Evolutionary conservation across 106 monocot species (phyloP), one percentile per base, ranked within the genome.

Genomic region (Hemerocallis citrina): DNA sequence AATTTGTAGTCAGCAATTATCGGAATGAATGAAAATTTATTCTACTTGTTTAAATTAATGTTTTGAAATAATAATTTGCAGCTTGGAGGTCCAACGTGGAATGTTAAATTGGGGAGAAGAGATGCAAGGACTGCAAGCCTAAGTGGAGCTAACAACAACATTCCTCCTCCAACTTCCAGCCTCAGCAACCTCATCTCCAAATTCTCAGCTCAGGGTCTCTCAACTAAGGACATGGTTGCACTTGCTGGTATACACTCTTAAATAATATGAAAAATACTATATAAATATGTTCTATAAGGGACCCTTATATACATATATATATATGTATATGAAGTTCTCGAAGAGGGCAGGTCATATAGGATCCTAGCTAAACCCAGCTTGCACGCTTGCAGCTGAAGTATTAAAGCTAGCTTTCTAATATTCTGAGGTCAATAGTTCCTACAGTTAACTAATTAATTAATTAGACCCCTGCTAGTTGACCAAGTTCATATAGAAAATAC

Each of bases 101-200:
- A 66, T 34, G 92, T 92, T 63, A 81, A 75, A 56, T 34, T 92
- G 28, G 92, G 92, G 5, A 73, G 84, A 27, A 80, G 87, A 38
- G 92, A 92, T 61, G 30, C 87, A 13, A 66, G 12, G 17, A 92
- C 92, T 8, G 87, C 87, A 7, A 92, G 81, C 67, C 7, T 32
- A 5, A 56, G 60, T 6, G 78, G 40, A 4, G 77, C 87, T 4
- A 84, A 81, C 66, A 76, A 62, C 55, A 71, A 70, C 69, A 75
- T 88, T 47, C 87, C 92, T 2, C 11, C 68, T 23, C 77, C 92
- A 0, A 25, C 72, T 0, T 78, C 70, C 0, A 66, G 61, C 55
- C 77, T 86, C 7, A 49, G 73, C 25, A 55, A 17, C 32, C 79
- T 86, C 61, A 68, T 67, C 47, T 68, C 74, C 3, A 66, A 55